Evolutionary conservation across 192 early-diverging fungal genomes (phyloP).

Genomic region (Irineochytrium annulatum): DNA sequence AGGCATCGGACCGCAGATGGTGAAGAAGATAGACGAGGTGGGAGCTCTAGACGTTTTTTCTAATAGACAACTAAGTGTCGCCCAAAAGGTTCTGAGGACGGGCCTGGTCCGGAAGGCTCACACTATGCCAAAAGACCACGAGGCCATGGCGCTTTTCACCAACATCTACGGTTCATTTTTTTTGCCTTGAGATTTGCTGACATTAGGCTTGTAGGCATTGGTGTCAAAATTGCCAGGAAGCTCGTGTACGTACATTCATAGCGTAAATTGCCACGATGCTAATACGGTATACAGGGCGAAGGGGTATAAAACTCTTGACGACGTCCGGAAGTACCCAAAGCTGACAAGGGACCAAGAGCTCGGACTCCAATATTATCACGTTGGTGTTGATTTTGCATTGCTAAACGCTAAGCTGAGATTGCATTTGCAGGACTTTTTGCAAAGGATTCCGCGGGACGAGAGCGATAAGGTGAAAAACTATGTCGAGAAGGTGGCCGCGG

Average conservation of each 20-base stretch:
- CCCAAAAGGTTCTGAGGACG: conserved; percentile 39
- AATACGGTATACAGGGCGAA: conserved; percentile 21
- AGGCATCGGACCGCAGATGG: conserved; percentile 41
- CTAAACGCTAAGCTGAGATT: background rate
- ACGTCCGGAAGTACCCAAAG: conserved; percentile 27
- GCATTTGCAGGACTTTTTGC: conserved; percentile 31
- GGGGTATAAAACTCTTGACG: conserved; percentile 44
- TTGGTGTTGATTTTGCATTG: conserved; percentile 9
- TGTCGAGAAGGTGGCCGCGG: conserved; percentile 12
- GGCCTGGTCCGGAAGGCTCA: conserved; percentile 39
- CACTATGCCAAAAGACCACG: conserved; percentile 24
- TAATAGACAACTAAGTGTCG: conserved; percentile 21
- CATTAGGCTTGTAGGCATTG: conserved; percentile 7
- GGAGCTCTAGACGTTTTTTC: too few species aligned
- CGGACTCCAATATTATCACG: conserved; percentile 40
- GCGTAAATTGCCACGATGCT: background rate
- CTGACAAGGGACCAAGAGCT: conserved; percentile 42
- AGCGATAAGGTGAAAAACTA: conserved; percentile 21
- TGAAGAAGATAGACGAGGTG: conserved; percentile 32
- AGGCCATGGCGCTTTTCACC: conserved; percentile 31
- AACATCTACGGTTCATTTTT: conserved; percentile 37
- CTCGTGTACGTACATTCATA: conserved; percentile 6
- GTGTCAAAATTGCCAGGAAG: conserved; percentile 11
- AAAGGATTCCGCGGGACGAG: conserved; percentile 42
- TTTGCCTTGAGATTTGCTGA: background rate